A percentile compares a stretch with the other conserved stretches of the same genome.
These are phyloP conservation scores for Plasmodium fragile DNA, from an alignment of 169 alveolate species.

Conservation along the genomic window DNA sequence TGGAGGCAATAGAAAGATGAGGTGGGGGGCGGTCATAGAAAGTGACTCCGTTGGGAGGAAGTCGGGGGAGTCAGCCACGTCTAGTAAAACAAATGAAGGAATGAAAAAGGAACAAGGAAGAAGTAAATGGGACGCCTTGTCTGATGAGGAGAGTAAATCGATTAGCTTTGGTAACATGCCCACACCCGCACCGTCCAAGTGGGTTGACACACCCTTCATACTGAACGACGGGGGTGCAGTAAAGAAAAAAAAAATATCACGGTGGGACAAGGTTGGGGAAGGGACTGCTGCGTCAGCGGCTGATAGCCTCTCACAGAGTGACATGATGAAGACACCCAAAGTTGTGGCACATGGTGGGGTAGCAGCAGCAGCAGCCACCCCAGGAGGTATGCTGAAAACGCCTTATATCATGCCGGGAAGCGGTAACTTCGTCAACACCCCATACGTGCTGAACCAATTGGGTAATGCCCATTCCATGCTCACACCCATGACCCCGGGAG, in stretches of 20 bases:
- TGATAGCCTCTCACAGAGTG: conserved; percentile 18
- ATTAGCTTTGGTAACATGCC: conserved; percentile 14
- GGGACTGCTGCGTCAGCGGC: conserved; percentile 25
- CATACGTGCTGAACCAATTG: not conserved
- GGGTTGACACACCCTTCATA: conserved; percentile 23
- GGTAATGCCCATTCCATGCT: not conserved
- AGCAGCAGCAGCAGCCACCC: not conserved
- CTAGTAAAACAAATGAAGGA: conserved; percentile 78
- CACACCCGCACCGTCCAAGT: conserved; percentile 22
- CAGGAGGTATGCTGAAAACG: not conserved
- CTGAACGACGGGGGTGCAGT: conserved; percentile 6
- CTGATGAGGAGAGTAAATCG: not conserved
- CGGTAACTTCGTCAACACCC: conserved; percentile 2
- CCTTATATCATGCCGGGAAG: not conserved
- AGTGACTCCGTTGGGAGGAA: conserved; percentile 27
- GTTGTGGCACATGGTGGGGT: not conserved
- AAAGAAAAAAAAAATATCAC: conserved; percentile 15
- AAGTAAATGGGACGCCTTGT: conserved; percentile 36
- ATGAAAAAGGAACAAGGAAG: conserved; percentile 21
- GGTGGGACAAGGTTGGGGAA: conserved; percentile 62
- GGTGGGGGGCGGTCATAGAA: not conserved
- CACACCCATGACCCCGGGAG: conserved; percentile 32
- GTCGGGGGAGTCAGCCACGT: conserved; percentile 59
- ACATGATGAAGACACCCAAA: not conserved
- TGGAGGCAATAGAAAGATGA: not conserved